A percentile compares a stretch with the other conserved stretches of the same genome.
These are phyloP conservation scores for Friedmanniomyces endolithicus DNA, from an alignment of 495 filamentous ascomycete genomes.

Conservation along the genomic window DNA sequence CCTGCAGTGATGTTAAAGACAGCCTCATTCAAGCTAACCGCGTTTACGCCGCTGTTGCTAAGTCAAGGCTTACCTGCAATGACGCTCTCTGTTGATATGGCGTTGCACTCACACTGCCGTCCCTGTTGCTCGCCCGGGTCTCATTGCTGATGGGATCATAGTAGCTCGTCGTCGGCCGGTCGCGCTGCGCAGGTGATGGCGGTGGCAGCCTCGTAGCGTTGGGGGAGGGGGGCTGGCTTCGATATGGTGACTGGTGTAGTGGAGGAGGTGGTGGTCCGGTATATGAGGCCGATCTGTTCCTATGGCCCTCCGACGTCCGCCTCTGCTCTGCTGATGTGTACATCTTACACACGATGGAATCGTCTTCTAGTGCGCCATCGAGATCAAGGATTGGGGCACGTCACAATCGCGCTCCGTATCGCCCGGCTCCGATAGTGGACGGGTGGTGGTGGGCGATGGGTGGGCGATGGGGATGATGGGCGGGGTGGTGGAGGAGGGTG, in stretches of 20 bases:
- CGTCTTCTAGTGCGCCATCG: too few relatives aligned
- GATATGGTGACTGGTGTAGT: conserved; percentile 13
- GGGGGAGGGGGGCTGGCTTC: conserved; percentile 22
- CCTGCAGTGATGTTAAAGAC: background rate
- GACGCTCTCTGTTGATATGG: conserved; percentile 13
- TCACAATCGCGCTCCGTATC: too few relatives aligned
- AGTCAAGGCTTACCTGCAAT: conserved; percentile 5
- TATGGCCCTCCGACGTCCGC: background rate
- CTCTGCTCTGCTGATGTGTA: too few relatives aligned
- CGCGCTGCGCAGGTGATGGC: conserved; percentile 27
- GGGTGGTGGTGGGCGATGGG: background rate
- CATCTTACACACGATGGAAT: too few relatives aligned
- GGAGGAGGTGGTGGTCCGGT: conserved; percentile 21
- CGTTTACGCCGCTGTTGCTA: too few relatives aligned
- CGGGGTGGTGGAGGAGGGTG: too few relatives aligned
- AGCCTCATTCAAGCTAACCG: too few relatives aligned
- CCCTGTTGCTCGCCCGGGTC: conserved; percentile 23
- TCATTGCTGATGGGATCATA: conserved; percentile 35
- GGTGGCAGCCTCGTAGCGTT: conserved; percentile 25
- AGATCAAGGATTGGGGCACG: too few relatives aligned
- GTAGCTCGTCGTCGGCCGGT: conserved; percentile 30
- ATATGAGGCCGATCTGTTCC: conserved; percentile 5
- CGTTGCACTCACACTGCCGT: conserved; percentile 21
- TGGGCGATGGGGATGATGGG: conserved; percentile 10
- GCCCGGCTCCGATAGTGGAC: too few relatives aligned